Conservation (phyloP, 2,329 filamentous ascomycete genomes). For the Pezicula neosporulosa region DNA sequence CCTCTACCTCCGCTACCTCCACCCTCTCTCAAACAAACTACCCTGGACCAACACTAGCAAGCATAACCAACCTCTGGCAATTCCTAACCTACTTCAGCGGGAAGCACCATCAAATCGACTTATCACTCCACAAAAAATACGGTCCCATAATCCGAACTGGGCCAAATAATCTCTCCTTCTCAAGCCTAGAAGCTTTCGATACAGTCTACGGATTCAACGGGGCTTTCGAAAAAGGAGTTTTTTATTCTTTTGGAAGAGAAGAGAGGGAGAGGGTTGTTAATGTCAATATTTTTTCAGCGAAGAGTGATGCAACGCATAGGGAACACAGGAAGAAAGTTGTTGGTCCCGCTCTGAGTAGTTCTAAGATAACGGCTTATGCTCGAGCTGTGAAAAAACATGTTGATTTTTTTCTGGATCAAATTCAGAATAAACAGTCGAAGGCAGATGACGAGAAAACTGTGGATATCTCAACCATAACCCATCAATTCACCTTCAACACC, state of each 20-base stretch:
- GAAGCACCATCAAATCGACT: not conserved
- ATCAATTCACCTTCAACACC: constrained; percentile 6
- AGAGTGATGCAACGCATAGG: constrained; percentile 4
- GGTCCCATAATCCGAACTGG: constrained; percentile 15
- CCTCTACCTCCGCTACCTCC: constrained; percentile 5
- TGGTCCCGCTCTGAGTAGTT: constrained; percentile 1
- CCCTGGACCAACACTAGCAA: constrained; percentile 4
- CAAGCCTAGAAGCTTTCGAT: constrained; percentile 36
- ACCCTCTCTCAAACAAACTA: constrained; percentile 4
- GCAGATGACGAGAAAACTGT: not conserved
- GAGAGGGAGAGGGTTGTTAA: not conserved
- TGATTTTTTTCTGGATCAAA: not conserved
- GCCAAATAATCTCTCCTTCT: constrained; percentile 27
- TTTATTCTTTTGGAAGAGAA: constrained; percentile 8
- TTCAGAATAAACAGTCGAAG: not conserved
- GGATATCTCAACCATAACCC: constrained; percentile 1
- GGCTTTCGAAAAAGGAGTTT: constrained; percentile 5
- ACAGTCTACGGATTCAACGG: constrained; percentile 42
- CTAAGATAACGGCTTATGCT: not conserved
- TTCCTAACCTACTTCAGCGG: not conserved
- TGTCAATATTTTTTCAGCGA: constrained; percentile 3
- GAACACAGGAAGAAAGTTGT: constrained; percentile 4
- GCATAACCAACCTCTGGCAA: constrained; percentile 4
- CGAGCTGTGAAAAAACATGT: constrained; percentile 1
- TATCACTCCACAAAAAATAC: constrained; percentile 6